phyloP scores from a whole-genome alignment of 805 yeast species.

The Wickerhamiella spandovensis region DNA sequence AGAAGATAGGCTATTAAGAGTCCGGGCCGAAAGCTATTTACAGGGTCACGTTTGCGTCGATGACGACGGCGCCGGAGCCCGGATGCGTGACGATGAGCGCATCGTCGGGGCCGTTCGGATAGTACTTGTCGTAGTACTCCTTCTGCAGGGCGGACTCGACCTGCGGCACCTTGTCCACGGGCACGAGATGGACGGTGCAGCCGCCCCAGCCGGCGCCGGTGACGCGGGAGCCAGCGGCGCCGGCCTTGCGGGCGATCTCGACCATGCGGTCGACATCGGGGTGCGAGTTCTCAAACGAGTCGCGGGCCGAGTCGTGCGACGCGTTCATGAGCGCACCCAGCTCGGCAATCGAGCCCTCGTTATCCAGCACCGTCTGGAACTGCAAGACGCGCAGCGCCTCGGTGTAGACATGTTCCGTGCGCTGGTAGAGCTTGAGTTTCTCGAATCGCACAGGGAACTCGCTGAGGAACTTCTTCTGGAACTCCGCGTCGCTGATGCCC shows the following conservation, averaged over 20 bases:
- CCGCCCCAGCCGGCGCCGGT: constrained; percentile 80
- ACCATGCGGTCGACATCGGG: constrained; percentile 42
- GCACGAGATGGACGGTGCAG: constrained; percentile 50
- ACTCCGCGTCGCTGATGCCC: constrained; percentile 31
- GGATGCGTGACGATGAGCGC: constrained; percentile 15
- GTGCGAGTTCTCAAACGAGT: constrained; percentile 41
- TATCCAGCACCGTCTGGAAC: constrained; percentile 31
- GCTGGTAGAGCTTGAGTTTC: constrained; percentile 39
- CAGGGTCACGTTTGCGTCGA: neutral
- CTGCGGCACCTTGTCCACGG: constrained; percentile 28
- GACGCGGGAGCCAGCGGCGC: constrained; percentile 54
- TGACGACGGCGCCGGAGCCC: constrained; percentile 13
- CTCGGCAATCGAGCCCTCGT: constrained; percentile 27
- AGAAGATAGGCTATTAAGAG: too few species aligned
- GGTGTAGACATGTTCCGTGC: constrained; percentile 49
- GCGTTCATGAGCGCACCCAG: constrained; percentile 47
- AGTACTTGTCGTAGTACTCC: constrained; percentile 37
- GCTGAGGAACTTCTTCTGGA: constrained; percentile 33
- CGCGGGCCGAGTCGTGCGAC: constrained; percentile 41
- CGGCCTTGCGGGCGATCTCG: constrained; percentile 38
- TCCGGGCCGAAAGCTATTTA: too few species aligned
- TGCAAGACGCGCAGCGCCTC: constrained; percentile 48
- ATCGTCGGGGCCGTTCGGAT: constrained; percentile 35
- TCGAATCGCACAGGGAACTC: constrained; percentile 47
- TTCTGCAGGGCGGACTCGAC: constrained; percentile 33